Base-by-base conservation (phyloP, 352 stramenopile species). In the Phytophthora niederhauseri region DNA sequence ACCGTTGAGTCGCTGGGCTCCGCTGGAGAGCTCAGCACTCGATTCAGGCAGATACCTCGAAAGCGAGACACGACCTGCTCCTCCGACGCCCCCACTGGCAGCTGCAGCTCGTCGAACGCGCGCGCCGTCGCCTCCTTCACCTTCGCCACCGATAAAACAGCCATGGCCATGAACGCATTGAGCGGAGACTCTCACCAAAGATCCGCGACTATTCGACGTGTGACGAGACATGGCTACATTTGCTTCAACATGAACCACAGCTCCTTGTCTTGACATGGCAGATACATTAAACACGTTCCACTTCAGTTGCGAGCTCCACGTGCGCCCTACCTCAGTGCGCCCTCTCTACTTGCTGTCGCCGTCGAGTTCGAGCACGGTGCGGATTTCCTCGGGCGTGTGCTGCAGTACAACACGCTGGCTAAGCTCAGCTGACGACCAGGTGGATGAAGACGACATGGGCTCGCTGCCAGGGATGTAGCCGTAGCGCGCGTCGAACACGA, bases 351-450 rank as follows among this genome's bases (percentile, higher is more conserved):
- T 68, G 49, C 9, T 48, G n/a, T 75, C 68, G 61, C 59, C 85
- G 20, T 89, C 83, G 45, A 90, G 73, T 50, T 93, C 85, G 7
- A 93, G 70, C 34, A 90, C 72, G 0, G 81, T 90, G 20, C 81
- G 80, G 9, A 93, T 75, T 60, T 91, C 77, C 30, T 87, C 73
- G 8, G 82, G 80, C 43, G 85, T 82, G 69, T 90, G 85, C 20
- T 75, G 68, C n/a, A 93, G 57, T 34, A 82, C 75, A 3, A 78
- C 73, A 38, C 64, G 66, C 11, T 64, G 72, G 36, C 45, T 70
- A 3, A 22, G 51, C 34, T 70, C 68, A 0, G 53, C 61, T 4
- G 68, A 28, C 14, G 57, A 62, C 51, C 55, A 64, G 24, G 63
- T 70, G 1, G 61, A 55, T 0, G 65, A 70, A 0, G 50, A 77